Conservation (phyloP, 768 basidiomycete genomes). For the Amanita inopinata region DNA sequence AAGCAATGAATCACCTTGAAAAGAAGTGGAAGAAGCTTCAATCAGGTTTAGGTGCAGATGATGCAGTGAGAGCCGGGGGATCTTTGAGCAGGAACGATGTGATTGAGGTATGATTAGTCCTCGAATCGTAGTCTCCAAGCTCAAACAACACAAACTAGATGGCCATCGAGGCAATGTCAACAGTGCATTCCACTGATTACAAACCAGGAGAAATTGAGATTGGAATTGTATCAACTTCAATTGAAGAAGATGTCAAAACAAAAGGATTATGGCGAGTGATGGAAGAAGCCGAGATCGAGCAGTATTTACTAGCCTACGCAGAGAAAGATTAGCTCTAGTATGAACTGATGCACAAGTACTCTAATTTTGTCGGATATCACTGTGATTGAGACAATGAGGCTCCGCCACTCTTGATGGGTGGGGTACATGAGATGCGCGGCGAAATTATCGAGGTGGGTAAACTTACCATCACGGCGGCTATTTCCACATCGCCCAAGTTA, state of each 20-base stretch:
- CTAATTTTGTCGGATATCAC: slow-evolving; percentile 16
- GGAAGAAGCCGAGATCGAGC: slow-evolving; percentile 68
- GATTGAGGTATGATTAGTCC: slow-evolving; percentile 85
- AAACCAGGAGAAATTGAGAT: slow-evolving; percentile 95
- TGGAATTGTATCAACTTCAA: slow-evolving; percentile 74
- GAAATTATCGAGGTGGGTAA: not conserved
- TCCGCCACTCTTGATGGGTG: slow-evolving; percentile 48
- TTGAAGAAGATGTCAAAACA: slow-evolving; percentile 65
- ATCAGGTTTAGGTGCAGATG: slow-evolving; percentile 67
- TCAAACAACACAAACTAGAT: slow-evolving; percentile 36
- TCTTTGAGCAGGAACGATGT: slow-evolving; percentile 67
- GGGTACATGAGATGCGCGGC: slow-evolving; percentile 6
- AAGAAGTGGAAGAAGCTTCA: slow-evolving; percentile 98
- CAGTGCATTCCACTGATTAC: slow-evolving; percentile 92
- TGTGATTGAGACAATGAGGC: slow-evolving; percentile 55
- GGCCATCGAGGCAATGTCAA: slow-evolving; percentile 91
- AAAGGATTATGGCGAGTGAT: slow-evolving; percentile 74
- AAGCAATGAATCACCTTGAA: slow-evolving; percentile 96
- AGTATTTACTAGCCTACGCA: slow-evolving; percentile 75
- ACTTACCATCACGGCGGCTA: slow-evolving; percentile 58
- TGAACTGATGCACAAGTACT: slow-evolving; percentile 9
- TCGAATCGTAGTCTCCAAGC: not conserved
- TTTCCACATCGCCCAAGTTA: slow-evolving; percentile 45
- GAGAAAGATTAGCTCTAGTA: slow-evolving; percentile 63
- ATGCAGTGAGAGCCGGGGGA: slow-evolving; percentile 67